Conservation (phyloP, 441 rosid species). For the Lepidium campestre region DNA sequence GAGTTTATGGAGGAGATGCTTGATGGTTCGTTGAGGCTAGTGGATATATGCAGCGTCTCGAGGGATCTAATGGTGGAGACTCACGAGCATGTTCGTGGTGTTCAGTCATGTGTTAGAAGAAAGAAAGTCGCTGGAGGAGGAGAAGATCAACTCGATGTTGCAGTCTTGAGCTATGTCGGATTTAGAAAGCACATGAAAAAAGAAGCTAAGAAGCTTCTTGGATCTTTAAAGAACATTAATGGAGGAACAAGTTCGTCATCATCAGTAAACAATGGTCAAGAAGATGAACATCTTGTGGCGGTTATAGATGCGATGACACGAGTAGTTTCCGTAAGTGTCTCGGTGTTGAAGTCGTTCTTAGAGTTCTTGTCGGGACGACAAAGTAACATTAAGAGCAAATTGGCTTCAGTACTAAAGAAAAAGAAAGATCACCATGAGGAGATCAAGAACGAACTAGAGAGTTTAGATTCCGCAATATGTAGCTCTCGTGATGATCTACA, state of each 20-base stretch:
- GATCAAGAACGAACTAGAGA: constrained; percentile 43
- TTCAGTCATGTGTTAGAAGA: constrained; percentile 48
- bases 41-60: constrained; percentile 48
- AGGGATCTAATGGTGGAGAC: constrained; percentile 43
- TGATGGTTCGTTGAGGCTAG: constrained; percentile 48
- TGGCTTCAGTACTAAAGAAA: constrained; percentile 45
- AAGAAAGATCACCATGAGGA: constrained; percentile 39
- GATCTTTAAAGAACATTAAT: constrained; percentile 38
- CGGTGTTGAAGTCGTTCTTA: constrained; percentile 42
- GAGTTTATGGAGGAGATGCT: constrained; percentile 40
- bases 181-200: constrained; percentile 51
- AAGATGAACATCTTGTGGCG: constrained; percentile 36
- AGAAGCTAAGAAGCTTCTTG: constrained; percentile 34
- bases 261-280: constrained; percentile 18
- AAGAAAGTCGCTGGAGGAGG: constrained; percentile 32
- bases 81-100: constrained; percentile 41
- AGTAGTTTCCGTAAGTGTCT: constrained; percentile 29
- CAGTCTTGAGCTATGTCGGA: constrained; percentile 21
- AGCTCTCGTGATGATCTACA: constrained; percentile 29
- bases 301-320: constrained; percentile 41
- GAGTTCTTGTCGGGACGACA: constrained; percentile 35
- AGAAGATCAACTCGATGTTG: constrained; percentile 24
- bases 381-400: constrained; percentile 30
- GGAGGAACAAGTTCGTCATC: constrained; percentile 10
- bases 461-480: constrained; percentile 29